A percentile compares a stretch with the other conserved stretches of the same genome.
Conservation (phyloP, 345 rosid species). For the Brassica napus region Da-Ae NC_063438.1:13679001-13679500, state of each 20-base stretch:
- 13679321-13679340: conserved; percentile 5
- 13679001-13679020: conserved; percentile 56
- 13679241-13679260: conserved; percentile 3
- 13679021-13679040: conserved; percentile 75
- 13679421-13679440: not conserved
- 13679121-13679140: conserved; percentile 68
- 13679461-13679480: not conserved
- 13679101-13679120: conserved; percentile 59
- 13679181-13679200: conserved; percentile 83
- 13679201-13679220: conserved; percentile 96
- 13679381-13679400: conserved; percentile 99
- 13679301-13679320: not conserved
- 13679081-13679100: conserved; percentile 56
- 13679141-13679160: conserved; percentile 63
- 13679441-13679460: not conserved
- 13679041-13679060: conserved; percentile 69
- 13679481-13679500: too few species aligned
- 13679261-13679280: not conserved
- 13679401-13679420: not conserved
- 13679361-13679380: conserved; percentile 75
- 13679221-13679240: conserved; percentile 86
- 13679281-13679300: not conserved
- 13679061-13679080: conserved; percentile 64
- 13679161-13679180: conserved; percentile 80
- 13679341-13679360: not conserved